Percentiles rank a stretch among this genome's conserved stretches.
phyloP scores from a whole-genome alignment of 2,329 filamentous ascomycete species.

The Coniochaeta hoffmannii region DNA sequence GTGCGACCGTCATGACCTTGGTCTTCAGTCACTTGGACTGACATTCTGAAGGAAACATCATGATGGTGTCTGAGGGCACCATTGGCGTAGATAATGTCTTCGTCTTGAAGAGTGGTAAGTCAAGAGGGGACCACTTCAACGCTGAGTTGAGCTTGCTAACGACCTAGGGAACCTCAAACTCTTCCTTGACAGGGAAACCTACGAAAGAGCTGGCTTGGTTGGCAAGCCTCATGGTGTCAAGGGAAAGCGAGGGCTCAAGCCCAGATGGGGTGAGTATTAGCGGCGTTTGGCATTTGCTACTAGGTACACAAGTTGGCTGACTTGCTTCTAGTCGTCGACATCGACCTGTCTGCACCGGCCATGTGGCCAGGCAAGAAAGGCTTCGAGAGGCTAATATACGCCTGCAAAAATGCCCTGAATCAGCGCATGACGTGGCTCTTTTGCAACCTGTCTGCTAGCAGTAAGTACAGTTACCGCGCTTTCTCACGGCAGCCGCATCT shows the following conservation, averaged over 20 bases:
- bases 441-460: slow-evolving; percentile 47
- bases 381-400: slow-evolving; percentile 71
- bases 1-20: slow-evolving; percentile 32
- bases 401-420: slow-evolving; percentile 69
- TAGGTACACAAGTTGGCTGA: background rate
- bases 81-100: slow-evolving; percentile 65
- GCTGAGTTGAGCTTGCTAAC: slow-evolving; percentile 4
- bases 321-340: slow-evolving; percentile 56
- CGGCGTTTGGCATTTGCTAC: background rate
- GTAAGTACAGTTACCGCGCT: slow-evolving; percentile 25
- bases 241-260: slow-evolving; percentile 52
- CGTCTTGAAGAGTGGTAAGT: slow-evolving; percentile 58
- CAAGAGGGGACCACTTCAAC: background rate
- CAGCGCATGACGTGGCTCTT: slow-evolving; percentile 70
- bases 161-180: slow-evolving; percentile 57
- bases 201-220: slow-evolving; percentile 73
- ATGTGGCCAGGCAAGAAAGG: slow-evolving; percentile 81
- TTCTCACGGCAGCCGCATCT: slow-evolving; percentile 7
- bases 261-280: slow-evolving; percentile 59
- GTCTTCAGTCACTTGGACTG: background rate
- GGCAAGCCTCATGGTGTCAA: slow-evolving; percentile 60
- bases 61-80: slow-evolving; percentile 78
- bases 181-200: slow-evolving; percentile 72
- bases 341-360: slow-evolving; percentile 63
- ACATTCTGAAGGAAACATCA: slow-evolving; percentile 54